These are phyloP conservation scores for Globisporangium sylvaticum DNA, from an alignment of 352 stramenopile species.

Conservation along the genomic window DNA sequence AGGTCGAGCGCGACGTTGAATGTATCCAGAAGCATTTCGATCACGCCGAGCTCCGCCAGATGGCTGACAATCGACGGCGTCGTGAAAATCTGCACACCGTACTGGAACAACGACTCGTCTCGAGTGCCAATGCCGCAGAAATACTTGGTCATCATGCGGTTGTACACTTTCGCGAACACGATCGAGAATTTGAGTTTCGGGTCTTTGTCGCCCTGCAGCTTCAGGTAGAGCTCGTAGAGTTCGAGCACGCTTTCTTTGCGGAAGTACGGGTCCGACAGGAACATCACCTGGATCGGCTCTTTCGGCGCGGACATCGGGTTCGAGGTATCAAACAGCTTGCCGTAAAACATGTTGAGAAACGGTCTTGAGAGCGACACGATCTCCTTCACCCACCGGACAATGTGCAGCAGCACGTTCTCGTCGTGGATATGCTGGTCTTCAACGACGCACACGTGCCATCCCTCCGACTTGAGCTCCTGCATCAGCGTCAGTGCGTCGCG, in stretches of 20 bases:
- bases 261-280: constrained; percentile 94
- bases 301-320: constrained; percentile 35
- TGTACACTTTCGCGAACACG: constrained; percentile 83
- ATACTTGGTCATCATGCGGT: constrained; percentile 85
- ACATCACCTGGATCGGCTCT: constrained; percentile 85
- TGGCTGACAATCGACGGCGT: constrained; percentile 86
- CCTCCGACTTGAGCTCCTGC: constrained; percentile 73
- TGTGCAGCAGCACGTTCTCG: constrained; percentile 55
- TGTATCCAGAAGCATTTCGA: constrained; percentile 76
- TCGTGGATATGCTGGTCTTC: constrained; percentile 67
- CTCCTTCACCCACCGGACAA: constrained; percentile 75
- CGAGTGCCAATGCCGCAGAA: constrained; percentile 87
- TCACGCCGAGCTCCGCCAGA: constrained; percentile 50
- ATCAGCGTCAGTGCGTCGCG: constrained; percentile 66
- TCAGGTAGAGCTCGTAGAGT: constrained; percentile 94
- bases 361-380: constrained; percentile 57
- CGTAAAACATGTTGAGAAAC: constrained; percentile 63
- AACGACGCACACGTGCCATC: constrained; percentile 82
- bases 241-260: constrained; percentile 90
- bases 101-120: constrained; percentile 88
- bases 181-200: constrained; percentile 93
- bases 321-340: constrained; percentile 52
- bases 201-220: constrained; percentile 91
- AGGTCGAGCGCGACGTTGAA: constrained; percentile 74
- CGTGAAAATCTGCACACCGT: constrained; percentile 93